These are phyloP conservation scores for Phytophthora pluvialis DNA, from an alignment of 352 stramenopile species.

Conservation along the genomic window DNA sequence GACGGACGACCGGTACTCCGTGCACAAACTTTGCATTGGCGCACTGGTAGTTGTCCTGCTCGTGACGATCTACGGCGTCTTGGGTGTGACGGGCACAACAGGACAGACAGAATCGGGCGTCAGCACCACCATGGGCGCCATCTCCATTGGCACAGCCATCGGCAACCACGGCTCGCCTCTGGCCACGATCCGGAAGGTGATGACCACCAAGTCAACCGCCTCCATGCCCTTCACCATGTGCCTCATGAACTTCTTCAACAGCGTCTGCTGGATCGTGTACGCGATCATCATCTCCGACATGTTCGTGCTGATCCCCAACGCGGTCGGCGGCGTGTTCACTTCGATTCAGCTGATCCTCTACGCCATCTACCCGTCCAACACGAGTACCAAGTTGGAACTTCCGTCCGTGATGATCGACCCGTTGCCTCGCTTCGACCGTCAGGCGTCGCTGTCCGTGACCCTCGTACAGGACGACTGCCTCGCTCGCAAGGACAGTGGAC, in stretches of 20 bases:
- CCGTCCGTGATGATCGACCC: constrained; percentile 15
- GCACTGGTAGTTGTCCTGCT: constrained; percentile 25
- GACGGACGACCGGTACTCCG: constrained; percentile 33
- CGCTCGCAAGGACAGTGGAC: constrained; percentile 14
- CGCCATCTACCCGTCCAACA: constrained; percentile 35
- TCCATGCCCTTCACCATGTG: constrained; percentile 43
- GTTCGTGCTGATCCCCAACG: constrained; percentile 50
- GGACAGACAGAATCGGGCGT: constrained; percentile 36
- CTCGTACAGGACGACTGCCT: constrained; percentile 24
- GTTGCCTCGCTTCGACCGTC: constrained; percentile 11
- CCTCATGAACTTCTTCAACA: constrained; percentile 45
- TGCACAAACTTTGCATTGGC: constrained; percentile 23
- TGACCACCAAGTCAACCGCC: constrained; percentile 34
- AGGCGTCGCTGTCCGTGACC: constrained; percentile 28
- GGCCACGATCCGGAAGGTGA: constrained; percentile 43
- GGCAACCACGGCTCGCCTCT: constrained; percentile 65
- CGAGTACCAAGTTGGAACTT: constrained; percentile 17
- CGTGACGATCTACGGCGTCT: constrained; percentile 43
- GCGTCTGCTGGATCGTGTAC: constrained; percentile 57
- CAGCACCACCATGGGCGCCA: constrained; percentile 48
- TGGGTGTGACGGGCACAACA: constrained; percentile 40
- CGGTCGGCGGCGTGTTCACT: constrained; percentile 37
- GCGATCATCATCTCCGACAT: constrained; percentile 46
- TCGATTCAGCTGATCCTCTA: constrained; percentile 35
- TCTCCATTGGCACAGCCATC: constrained; percentile 58